phyloP scores from a whole-genome alignment of 2,329 filamentous ascomycete species.

The Curvularia eragrostidis region DNA sequence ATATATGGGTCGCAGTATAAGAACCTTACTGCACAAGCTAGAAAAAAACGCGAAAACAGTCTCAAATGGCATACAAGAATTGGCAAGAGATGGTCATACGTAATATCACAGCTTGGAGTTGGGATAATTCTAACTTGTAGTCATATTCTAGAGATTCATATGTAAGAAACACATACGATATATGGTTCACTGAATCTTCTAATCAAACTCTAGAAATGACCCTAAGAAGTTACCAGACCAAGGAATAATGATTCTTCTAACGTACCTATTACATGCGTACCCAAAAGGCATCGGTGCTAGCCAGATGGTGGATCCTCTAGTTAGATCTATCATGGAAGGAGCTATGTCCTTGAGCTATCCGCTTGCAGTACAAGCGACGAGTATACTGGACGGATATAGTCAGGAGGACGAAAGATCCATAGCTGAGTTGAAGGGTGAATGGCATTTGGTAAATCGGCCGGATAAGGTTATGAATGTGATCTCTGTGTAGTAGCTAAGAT shows the following conservation, averaged over 20 bases:
- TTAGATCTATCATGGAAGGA: slow-evolving; percentile 5
- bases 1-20: slow-evolving; percentile 11
- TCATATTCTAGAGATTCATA: slow-evolving; percentile 6
- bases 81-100: slow-evolving; percentile 11
- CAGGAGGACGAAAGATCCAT: slow-evolving; percentile 3
- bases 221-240: slow-evolving; percentile 4
- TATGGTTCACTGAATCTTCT: slow-evolving; percentile 2
- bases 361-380: not conserved
- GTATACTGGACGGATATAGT: slow-evolving; percentile 9
- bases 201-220: slow-evolving; percentile 3
- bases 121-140: slow-evolving; percentile 10
- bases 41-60: slow-evolving; percentile 3
- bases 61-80: slow-evolving; percentile 12
- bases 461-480: not conserved
- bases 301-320: not conserved
- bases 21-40: slow-evolving; percentile 1
- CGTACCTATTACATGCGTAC: slow-evolving; percentile 7
- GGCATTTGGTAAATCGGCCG: slow-evolving; percentile 1
- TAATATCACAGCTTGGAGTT: slow-evolving; percentile 6
- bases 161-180: not conserved
- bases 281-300: slow-evolving; percentile 1
- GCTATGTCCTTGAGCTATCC: not conserved
- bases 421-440: slow-evolving; percentile 4
- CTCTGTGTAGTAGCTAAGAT: not conserved
- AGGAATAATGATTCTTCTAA: slow-evolving; percentile 6